These are phyloP conservation scores for Urtica urens DNA, from an alignment of 306 rosid species.

Conservation along the genomic window DNA sequence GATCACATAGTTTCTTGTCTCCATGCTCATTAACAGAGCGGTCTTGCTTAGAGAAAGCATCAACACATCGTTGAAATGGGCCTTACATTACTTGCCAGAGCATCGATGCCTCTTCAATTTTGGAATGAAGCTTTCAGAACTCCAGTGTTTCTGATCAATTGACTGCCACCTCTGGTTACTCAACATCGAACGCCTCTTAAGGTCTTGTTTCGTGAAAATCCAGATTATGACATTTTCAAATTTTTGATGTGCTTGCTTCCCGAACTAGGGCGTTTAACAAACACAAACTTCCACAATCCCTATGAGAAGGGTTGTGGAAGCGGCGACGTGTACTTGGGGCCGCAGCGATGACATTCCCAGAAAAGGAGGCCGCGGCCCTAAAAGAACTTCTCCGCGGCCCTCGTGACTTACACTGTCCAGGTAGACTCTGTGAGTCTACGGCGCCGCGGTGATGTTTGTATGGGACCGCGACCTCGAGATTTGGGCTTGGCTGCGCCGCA, in stretches of 20 bases:
- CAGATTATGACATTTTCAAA: not conserved
- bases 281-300: too few relatives aligned
- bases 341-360: too few relatives aligned
- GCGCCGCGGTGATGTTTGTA: too few relatives aligned
- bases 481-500: too few relatives aligned
- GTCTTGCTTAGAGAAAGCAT: not conserved
- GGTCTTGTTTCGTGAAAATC: not conserved
- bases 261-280: not conserved
- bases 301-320: too few relatives aligned
- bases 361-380: too few relatives aligned
- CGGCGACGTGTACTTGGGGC: too few relatives aligned
- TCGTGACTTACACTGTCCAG: too few relatives aligned
- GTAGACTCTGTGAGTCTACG: too few relatives aligned
- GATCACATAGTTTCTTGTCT: not conserved
- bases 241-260: not conserved
- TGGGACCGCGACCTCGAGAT: too few relatives aligned
- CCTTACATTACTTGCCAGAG: not conserved
- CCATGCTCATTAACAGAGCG: not conserved
- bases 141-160: not conserved
- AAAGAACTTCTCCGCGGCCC: too few relatives aligned
- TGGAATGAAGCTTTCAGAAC: not conserved
- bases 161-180: not conserved
- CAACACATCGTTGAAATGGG: not conserved
- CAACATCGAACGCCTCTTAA: not conserved
- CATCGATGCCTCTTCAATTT: not conserved